These are phyloP conservation scores for Coelastrella sp. DNA, from an alignment of 139 green algal genomes.

Conservation along the genomic window DNA sequence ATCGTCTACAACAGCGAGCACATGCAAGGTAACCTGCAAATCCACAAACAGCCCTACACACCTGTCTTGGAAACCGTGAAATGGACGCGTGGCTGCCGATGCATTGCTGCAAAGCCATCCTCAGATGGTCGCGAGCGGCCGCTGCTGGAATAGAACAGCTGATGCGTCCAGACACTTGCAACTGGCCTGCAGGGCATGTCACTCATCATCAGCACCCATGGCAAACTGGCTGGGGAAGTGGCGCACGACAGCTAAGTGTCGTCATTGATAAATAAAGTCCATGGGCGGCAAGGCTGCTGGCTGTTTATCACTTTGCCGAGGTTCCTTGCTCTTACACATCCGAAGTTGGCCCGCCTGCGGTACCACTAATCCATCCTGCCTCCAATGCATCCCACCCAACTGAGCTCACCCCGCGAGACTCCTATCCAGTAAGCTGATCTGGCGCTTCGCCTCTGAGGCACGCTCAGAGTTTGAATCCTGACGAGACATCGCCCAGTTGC, in stretches of 20 bases:
- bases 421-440: slow-evolving; percentile 12
- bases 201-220: too few species aligned
- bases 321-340: too few species aligned
- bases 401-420: background rate
- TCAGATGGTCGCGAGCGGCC: background rate
- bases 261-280: too few species aligned
- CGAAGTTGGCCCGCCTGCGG: too few species aligned
- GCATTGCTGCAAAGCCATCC: background rate
- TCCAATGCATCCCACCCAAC: background rate
- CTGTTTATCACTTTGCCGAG: too few species aligned
- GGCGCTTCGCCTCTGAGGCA: slow-evolving; percentile 1
- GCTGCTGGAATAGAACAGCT: background rate
- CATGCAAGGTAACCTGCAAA: background rate
- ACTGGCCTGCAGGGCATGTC: background rate
- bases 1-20: background rate
- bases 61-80: slow-evolving; percentile 28
- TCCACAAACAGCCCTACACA: background rate
- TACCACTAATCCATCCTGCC: background rate
- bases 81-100: background rate
- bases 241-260: too few species aligned
- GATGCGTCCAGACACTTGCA: slow-evolving; percentile 12
- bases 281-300: too few species aligned
- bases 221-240: too few species aligned
- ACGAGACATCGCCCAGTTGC: background rate
- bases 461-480: background rate